Conservation (phyloP, 2,329 filamentous ascomycete species). For the Aspergillus persii region DNA sequence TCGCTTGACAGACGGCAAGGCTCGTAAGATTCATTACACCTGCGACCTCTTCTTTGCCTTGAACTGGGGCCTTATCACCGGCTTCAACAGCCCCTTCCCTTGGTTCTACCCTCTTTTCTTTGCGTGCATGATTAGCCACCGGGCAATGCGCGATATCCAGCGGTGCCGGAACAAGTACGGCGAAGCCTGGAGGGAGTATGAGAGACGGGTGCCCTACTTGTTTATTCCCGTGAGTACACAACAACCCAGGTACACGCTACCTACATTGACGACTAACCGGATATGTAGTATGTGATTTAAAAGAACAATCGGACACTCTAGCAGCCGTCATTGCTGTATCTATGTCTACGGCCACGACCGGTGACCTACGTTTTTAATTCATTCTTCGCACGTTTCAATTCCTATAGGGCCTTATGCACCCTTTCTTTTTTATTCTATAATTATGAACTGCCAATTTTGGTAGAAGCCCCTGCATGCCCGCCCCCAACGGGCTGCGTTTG, state of each 20-base stretch:
- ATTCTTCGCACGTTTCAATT: not conserved
- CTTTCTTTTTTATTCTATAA: not conserved
- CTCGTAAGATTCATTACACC: constrained; percentile 78
- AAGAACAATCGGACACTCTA: not conserved
- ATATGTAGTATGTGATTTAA: constrained; percentile 34
- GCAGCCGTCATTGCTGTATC: not conserved
- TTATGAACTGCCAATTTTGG: not conserved
- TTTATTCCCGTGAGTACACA: constrained; percentile 67
- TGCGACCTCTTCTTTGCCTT: constrained; percentile 77
- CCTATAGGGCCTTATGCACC: not conserved
- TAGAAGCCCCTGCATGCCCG: not conserved
- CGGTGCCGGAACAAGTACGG: constrained; percentile 76
- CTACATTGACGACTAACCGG: constrained; percentile 1
- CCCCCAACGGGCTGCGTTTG: not conserved
- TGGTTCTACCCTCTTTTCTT: constrained; percentile 91
- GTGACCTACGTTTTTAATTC: not conserved
- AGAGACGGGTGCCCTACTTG: constrained; percentile 74
- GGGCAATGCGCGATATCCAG: constrained; percentile 71
- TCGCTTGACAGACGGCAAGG: constrained; percentile 57
- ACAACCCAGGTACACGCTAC: too few species aligned
- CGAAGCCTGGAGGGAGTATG: constrained; percentile 77
- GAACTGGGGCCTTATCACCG: constrained; percentile 77
- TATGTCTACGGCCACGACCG: not conserved
- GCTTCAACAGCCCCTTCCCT: constrained; percentile 76
- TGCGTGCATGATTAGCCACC: constrained; percentile 73